phyloP scores from a whole-genome alignment of 805 yeast species.

The Ogataea wickerhamii region DNA sequence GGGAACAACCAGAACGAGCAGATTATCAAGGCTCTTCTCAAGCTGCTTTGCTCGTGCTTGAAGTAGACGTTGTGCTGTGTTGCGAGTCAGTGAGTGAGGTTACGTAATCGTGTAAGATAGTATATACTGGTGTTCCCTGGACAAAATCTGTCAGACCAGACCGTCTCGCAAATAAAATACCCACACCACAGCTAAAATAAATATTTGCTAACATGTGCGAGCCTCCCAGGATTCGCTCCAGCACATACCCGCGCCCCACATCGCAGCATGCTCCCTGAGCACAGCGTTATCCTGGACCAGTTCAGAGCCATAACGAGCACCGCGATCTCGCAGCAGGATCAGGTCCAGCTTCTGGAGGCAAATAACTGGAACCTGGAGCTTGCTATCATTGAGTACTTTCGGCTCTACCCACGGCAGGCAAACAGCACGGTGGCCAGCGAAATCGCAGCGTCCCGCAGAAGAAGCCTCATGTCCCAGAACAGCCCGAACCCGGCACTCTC shows the following conservation, averaged over 20 bases:
- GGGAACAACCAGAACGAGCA: constrained; percentile 18
- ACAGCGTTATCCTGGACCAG: constrained; percentile 17
- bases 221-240: too few species aligned
- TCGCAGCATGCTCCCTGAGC: constrained; percentile 15
- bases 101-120: too few species aligned
- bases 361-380: constrained; percentile 28
- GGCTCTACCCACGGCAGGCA: constrained; percentile 21
- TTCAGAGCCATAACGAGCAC: constrained; percentile 20
- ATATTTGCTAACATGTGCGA: too few species aligned
- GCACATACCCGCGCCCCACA: too few species aligned
- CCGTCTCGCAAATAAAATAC: too few species aligned
- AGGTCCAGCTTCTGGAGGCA: constrained; percentile 18
- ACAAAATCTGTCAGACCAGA: too few species aligned
- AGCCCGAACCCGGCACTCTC: neutral
- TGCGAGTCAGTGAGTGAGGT: too few species aligned
- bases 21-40: constrained; percentile 13
- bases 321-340: constrained; percentile 15
- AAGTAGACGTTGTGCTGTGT: too few species aligned
- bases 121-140: too few species aligned
- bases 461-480: constrained; percentile 4
- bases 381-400: constrained; percentile 23
- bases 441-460: constrained; percentile 7
- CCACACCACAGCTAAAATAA: too few species aligned
- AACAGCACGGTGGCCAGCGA: constrained; percentile 8
- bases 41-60: constrained; percentile 18